phyloP scores from a whole-genome alignment of 352 stramenopile genomes.

The Phytophthora cactorum region DNA sequence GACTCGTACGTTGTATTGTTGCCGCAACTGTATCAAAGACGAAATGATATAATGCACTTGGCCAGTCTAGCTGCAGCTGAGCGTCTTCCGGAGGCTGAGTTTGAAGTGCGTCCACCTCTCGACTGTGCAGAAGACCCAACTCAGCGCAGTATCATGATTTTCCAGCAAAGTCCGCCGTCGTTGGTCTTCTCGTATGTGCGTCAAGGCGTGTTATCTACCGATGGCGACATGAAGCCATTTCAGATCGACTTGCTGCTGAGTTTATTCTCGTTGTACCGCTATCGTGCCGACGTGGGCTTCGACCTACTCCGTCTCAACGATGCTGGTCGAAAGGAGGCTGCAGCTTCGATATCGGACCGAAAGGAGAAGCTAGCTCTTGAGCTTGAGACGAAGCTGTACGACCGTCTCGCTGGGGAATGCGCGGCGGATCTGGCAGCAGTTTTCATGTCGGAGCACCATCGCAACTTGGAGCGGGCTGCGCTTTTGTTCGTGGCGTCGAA shows the following conservation, averaged over 20 bases:
- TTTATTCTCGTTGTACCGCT: constrained; percentile 86
- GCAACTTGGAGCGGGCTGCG: constrained; percentile 66
- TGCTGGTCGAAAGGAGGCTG: constrained; percentile 15
- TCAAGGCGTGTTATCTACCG: constrained; percentile 44
- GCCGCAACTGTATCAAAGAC: constrained; percentile 35
- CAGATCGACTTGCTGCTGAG: constrained; percentile 83
- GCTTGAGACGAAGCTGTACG: constrained; percentile 80
- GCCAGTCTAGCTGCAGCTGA: constrained; percentile 50
- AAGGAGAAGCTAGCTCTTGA: constrained; percentile 66
- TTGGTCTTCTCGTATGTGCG: constrained; percentile 69
- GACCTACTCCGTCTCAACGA: constrained; percentile 52
- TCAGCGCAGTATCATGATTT: constrained; percentile 56
- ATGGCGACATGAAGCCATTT: constrained; percentile 39
- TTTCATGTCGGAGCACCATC: constrained; percentile 61
- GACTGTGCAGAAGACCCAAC: constrained; percentile 11
- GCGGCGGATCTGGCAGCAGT: constrained; percentile 63
- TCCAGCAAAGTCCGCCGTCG: constrained; percentile 82
- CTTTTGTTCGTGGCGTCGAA: constrained; percentile 81
- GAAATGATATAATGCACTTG: constrained; percentile 51
- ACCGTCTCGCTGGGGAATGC: constrained; percentile 72
- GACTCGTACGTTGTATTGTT: constrained; percentile 83
- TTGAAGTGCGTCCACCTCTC: constrained; percentile 54
- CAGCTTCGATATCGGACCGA: constrained; percentile 27
- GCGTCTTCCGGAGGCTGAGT: constrained; percentile 55
- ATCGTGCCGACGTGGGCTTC: constrained; percentile 79